phyloP scores from a whole-genome alignment of 2,329 filamentous ascomycete species.

The Claviceps cyperi region DNA sequence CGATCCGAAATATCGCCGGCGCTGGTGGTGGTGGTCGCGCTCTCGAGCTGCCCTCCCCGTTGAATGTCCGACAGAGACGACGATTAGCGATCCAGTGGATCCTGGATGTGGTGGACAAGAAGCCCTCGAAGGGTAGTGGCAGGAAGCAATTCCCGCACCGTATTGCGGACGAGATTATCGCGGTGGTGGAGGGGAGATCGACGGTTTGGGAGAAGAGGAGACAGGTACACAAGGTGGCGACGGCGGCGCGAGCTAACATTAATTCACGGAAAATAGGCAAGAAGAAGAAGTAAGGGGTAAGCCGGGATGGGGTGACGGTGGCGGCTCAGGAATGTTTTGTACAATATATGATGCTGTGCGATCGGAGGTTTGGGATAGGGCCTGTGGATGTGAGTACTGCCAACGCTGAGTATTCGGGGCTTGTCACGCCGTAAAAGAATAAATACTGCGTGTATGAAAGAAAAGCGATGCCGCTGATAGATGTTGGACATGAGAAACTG shows the following conservation, averaged over 20 bases:
- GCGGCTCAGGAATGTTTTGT: neutral
- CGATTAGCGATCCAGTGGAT: slow-evolving; percentile 80
- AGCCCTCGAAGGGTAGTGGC: slow-evolving; percentile 56
- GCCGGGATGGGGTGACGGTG: too few relatives aligned
- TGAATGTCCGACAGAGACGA: slow-evolving; percentile 60
- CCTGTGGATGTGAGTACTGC: too few relatives aligned
- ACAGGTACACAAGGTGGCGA: slow-evolving; percentile 66
- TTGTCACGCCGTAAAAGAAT: too few relatives aligned
- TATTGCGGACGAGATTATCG: slow-evolving; percentile 74
- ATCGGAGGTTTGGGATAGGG: too few relatives aligned
- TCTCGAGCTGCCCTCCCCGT: slow-evolving; percentile 68
- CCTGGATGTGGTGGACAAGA: slow-evolving; percentile 66
- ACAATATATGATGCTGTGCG: neutral
- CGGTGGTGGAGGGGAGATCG: slow-evolving; percentile 77
- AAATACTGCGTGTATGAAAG: too few relatives aligned
- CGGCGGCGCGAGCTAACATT: slow-evolving; percentile 63
- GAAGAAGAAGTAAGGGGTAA: slow-evolving; percentile 14
- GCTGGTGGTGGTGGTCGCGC: slow-evolving; percentile 74
- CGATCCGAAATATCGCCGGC: slow-evolving; percentile 61
- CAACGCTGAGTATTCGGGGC: too few relatives aligned
- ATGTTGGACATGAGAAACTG: too few relatives aligned
- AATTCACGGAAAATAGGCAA: slow-evolving; percentile 24
- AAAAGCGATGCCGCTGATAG: too few relatives aligned
- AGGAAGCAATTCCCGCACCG: slow-evolving; percentile 59
- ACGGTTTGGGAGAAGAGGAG: slow-evolving; percentile 70